Base-by-base conservation (phyloP, 1,139 yeast species). In the Candida pseudocylindracea region DNA sequence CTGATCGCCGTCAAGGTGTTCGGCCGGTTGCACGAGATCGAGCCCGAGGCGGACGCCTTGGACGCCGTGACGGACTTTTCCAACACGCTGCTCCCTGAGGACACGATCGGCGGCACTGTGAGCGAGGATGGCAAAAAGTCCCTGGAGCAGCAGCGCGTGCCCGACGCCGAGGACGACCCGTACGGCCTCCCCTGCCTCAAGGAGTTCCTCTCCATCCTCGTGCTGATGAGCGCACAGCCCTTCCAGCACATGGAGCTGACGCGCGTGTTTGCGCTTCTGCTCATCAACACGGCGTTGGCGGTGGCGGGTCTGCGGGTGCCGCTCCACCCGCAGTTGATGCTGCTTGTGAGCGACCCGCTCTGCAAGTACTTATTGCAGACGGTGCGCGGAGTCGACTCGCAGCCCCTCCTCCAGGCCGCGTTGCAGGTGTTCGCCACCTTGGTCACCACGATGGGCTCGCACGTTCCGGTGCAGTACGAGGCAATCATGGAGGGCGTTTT, bases 161-260 rank as follows among this genome's bases (percentile, higher is more conserved):
- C 10, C 24, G 12, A n/a, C 12, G 12, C 12, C 12, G 29, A 27
- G 12, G 30, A 31, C 10, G 55, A 53, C 29, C 72, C 78, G 2
- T 75, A 64, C 46, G 80, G 78, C n/a, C 55, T 72, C n/a, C 55
- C 63, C 9, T 68, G 80, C 39, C 65, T 75, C 42, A 63, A 69
- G 41, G 85, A 75, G 41, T 68, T 70, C 40, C 51, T 88, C 41
- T 72, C 74, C 9, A 75, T 80, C 31, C 59, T 88, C 32, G 68
- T 83, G n/a, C 76, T 92, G 3, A 71, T 85, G 51, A 63, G 85
- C 30, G 72, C 91, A 9, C 78, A 80, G 42, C 80, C 75, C 45
- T 69, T 69, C 42, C 88, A 78, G 45, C 91, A 81, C 44, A 79
- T 91, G 42, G 94, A 85, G 46, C 65, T 81, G 28, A 75, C 95